Conservation (phyloP, 2,329 filamentous ascomycete species). For the Beauveria scarabaeidicola region DNA sequence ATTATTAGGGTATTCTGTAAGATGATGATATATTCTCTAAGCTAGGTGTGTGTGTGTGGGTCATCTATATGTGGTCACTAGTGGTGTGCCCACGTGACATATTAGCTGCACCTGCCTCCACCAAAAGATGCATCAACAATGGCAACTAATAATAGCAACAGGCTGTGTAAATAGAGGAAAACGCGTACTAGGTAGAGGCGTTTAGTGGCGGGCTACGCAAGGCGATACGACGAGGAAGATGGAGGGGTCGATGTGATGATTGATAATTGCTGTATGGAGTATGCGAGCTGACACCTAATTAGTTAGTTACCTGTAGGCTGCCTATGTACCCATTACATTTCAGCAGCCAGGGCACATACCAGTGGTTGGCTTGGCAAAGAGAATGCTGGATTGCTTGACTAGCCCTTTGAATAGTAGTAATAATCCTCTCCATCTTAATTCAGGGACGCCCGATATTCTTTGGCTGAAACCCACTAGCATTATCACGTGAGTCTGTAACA, state of each 20-base stretch:
- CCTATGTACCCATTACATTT: too few species aligned
- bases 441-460: background rate
- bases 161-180: background rate
- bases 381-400: background rate
- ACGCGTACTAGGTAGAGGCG: background rate
- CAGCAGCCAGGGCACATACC: background rate
- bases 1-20: too few species aligned
- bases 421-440: background rate
- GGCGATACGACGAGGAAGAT: too few species aligned
- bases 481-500: slow-evolving; percentile 1
- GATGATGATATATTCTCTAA: too few species aligned
- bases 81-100: too few species aligned
- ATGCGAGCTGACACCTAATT: too few species aligned
- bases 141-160: background rate
- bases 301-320: too few species aligned
- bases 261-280: too few species aligned
- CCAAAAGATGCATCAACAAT: background rate
- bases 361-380: background rate
- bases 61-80: too few species aligned
- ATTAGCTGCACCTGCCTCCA: background rate
- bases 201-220: background rate
- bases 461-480: background rate
- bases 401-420: background rate
- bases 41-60: too few species aligned
- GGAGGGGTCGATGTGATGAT: too few species aligned